Evolutionary conservation across 805 yeast genomes (phyloP).

Genomic region (Candida michaelii): DNA sequence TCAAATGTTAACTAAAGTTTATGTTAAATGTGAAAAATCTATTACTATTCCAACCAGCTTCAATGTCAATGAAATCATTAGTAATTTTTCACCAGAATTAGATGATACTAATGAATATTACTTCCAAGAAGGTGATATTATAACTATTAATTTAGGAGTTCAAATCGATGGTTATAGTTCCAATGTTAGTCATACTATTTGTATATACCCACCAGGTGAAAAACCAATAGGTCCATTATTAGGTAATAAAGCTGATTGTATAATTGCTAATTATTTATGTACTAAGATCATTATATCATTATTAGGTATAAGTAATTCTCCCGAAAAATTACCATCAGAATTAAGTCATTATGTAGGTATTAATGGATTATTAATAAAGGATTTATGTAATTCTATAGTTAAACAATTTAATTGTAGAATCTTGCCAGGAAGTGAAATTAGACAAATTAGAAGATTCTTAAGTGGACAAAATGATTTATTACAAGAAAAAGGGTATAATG

Average conservation of each 20-base stretch:
- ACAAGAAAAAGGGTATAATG: slow-evolving; percentile 89
- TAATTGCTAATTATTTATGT: slow-evolving; percentile 87
- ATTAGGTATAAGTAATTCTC: slow-evolving; percentile 69
- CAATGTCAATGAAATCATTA: slow-evolving; percentile 75
- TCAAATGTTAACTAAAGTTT: slow-evolving; percentile 58
- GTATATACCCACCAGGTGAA: slow-evolving; percentile 69
- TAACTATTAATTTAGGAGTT: slow-evolving; percentile 81
- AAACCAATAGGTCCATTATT: slow-evolving; percentile 75
- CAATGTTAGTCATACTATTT: slow-evolving; percentile 80
- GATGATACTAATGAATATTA: slow-evolving; percentile 52
- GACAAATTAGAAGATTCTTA: slow-evolving; percentile 88
- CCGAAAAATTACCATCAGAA: slow-evolving; percentile 68
- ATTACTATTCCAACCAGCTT: slow-evolving; percentile 89
- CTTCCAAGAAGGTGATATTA: slow-evolving; percentile 77
- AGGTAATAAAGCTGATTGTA: slow-evolving; percentile 85
- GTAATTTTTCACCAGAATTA: slow-evolving; percentile 85
- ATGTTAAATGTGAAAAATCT: slow-evolving; percentile 77
- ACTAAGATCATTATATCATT: slow-evolving; percentile 80
- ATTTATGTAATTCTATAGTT: slow-evolving; percentile 85
- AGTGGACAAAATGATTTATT: slow-evolving; percentile 95
- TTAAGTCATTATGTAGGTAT: slow-evolving; percentile 43
- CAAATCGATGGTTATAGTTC: slow-evolving; percentile 96
- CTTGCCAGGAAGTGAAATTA: slow-evolving; percentile 89
- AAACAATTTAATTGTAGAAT: slow-evolving; percentile 76
- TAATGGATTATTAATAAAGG: slow-evolving; percentile 69